Percentiles rank a stretch among this genome's conserved stretches.
Conservation (phyloP, 768 basidiomycete genomes). For the Leccinum fibrillosum region DNA sequence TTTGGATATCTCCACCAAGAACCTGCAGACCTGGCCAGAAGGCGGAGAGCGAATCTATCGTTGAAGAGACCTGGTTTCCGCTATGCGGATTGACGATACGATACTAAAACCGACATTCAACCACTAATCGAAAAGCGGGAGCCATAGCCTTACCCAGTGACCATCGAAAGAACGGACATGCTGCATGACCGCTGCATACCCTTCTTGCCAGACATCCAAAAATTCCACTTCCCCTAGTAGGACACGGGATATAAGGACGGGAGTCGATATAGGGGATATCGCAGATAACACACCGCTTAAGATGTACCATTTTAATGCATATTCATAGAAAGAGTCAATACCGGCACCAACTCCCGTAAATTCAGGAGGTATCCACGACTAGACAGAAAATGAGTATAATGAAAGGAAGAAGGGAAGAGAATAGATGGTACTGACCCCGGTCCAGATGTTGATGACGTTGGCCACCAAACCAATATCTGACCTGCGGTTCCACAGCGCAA, state of each 20-base stretch:
- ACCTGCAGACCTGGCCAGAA: conserved; percentile 98
- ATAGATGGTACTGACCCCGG: conserved; percentile 54
- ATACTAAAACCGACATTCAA: conserved; percentile 50
- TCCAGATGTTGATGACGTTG: conserved; percentile 82
- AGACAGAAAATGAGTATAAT: conserved; percentile 7
- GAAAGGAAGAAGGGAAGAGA: not conserved
- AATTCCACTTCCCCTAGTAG: conserved; percentile 77
- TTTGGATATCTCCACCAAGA: conserved; percentile 79
- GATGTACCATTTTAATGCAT: conserved; percentile 90
- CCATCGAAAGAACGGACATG: conserved; percentile 81
- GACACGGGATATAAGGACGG: not conserved
- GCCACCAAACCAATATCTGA: conserved; percentile 84
- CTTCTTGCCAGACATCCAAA: conserved; percentile 80
- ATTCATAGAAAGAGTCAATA: conserved; percentile 94
- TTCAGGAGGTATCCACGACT: conserved; percentile 75
- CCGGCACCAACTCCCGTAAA: conserved; percentile 87
- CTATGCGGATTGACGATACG: conserved; percentile 77
- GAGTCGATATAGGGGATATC: not conserved
- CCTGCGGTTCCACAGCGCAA: conserved; percentile 90
- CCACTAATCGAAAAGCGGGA: not conserved
- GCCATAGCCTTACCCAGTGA: conserved; percentile 60
- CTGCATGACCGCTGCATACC: conserved; percentile 82
- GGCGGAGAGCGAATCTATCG: conserved; percentile 93
- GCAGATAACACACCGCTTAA: conserved; percentile 55
- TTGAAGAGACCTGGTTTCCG: conserved; percentile 70